Evolutionary conservation across 768 basidiomycete species (phyloP).

Genomic region (Termitomyces sp.): DNA sequence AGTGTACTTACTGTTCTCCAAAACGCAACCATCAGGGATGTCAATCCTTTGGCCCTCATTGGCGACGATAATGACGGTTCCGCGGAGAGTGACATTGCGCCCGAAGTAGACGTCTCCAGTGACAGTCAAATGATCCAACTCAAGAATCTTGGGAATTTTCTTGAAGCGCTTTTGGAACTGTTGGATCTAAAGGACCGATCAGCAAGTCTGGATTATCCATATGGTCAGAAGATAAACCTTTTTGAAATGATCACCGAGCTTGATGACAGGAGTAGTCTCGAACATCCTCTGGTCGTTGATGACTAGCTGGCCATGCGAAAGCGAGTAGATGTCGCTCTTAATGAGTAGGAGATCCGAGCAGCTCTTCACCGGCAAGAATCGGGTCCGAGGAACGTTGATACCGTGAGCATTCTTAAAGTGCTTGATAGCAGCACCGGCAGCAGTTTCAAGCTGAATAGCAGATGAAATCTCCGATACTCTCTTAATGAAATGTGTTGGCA

Average conservation of each 20-base stretch:
- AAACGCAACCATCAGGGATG: constrained; percentile 75
- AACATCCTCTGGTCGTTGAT: constrained; percentile 84
- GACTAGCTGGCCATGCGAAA: constrained; percentile 82
- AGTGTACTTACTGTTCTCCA: constrained; percentile 55
- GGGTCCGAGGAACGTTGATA: constrained; percentile 90
- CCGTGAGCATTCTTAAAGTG: constrained; percentile 90
- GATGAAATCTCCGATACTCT: neutral
- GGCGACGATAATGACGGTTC: constrained; percentile 85
- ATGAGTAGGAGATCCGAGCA: constrained; percentile 87
- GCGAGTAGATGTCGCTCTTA: constrained; percentile 89
- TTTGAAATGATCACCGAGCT: constrained; percentile 96
- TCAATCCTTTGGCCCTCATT: constrained; percentile 80
- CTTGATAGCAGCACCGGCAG: constrained; percentile 91
- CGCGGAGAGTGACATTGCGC: constrained; percentile 76
- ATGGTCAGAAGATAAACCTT: constrained; percentile 45
- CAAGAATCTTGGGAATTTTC: constrained; percentile 86
- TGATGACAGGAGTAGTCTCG: constrained; percentile 89
- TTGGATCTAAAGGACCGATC: constrained; percentile 44
- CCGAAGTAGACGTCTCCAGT: constrained; percentile 91
- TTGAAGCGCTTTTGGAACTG: constrained; percentile 95
- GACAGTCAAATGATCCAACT: constrained; percentile 92
- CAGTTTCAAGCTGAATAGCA: constrained; percentile 67
- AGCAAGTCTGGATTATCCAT: neutral
- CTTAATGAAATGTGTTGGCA: neutral
- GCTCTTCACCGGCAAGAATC: constrained; percentile 89